phyloP scores from a whole-genome alignment of 768 basidiomycete species.

The Suillus plorans region DNA sequence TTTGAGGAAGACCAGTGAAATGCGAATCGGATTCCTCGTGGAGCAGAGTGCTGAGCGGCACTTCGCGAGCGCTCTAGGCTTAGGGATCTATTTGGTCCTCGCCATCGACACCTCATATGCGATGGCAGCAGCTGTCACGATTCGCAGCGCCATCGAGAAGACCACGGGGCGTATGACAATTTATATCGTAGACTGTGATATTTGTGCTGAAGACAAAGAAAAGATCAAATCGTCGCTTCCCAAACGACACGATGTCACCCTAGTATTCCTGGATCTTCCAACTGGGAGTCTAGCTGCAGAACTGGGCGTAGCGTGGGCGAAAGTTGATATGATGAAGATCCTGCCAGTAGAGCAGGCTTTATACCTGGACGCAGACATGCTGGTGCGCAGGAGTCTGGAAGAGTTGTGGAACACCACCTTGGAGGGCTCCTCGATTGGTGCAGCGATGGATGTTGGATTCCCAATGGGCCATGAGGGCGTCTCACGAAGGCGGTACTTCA shows the following conservation, averaged over 20 bases:
- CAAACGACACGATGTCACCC: constrained; percentile 29
- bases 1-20: constrained; percentile 46
- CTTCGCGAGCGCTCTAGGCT: constrained; percentile 32
- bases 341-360: constrained; percentile 50
- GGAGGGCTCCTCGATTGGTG: constrained; percentile 40
- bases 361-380: constrained; percentile 54
- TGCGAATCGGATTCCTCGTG: constrained; percentile 50
- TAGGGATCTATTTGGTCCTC: constrained; percentile 49
- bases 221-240: constrained; percentile 33
- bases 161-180: constrained; percentile 42
- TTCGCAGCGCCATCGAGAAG: constrained; percentile 39
- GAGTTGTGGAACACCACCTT: constrained; percentile 49
- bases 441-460: constrained; percentile 47
- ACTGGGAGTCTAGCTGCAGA: constrained; percentile 24
- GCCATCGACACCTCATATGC: constrained; percentile 44
- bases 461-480: constrained; percentile 45
- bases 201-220: constrained; percentile 34
- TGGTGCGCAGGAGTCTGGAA: constrained; percentile 41
- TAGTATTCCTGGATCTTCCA: constrained; percentile 44
- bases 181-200: constrained; percentile 51
- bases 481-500: constrained; percentile 45
- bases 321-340: constrained; percentile 44
- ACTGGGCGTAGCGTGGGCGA: constrained; percentile 45
- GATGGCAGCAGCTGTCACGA: constrained; percentile 47
- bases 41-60: constrained; percentile 9